Base-by-base conservation (phyloP, 2,329 filamentous ascomycete species). In the Huntiella bhutanensis region DNA sequence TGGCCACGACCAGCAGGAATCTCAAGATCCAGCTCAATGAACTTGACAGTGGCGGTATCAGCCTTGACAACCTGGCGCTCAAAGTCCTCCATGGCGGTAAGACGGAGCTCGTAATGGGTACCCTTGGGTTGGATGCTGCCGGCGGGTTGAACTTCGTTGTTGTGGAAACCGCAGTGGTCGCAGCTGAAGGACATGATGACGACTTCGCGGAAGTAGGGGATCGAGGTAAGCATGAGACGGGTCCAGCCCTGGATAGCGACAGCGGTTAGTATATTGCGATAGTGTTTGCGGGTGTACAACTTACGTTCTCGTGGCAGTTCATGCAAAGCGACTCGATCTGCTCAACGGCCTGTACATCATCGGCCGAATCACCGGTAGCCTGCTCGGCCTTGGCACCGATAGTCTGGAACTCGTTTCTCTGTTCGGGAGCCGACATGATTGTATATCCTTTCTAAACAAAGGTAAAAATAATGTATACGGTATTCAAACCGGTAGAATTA, bases 151-250 rank as follows among this genome's bases (percentile, higher is more conserved):
- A 98, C 82, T 56, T 95, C 88, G 61, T 87, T 87, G 67, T 96
- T 94, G 53, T 81, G 77, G 64, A 88, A 80, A 58, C 77, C 69
- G 66, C 91, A 98, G 63, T 95, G 76, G 4, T 84, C 77, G 68
- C 91, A 98, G 53, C 75, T 74, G 63, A 98, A 98, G 52, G 88
- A 96, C 79, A 95, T 94, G 62, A 98, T 75, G 56, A 98, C 85
- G 52, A 98, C 79, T 62, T 98, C 88, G 65, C 86, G 85, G 69
- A 98, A 98, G 70, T 85, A 96, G 12, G 91, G 91, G 47, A 98
- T 95, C 53, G 77, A 77, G 12, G 92, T 93, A 46, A 98, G 76
- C 38, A 98, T 76, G 16, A 98, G 73, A 49, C 80, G 75, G 11
- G 91, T 98, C 1, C 68, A 74, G 56, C 91, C 91, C 82, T 92